Percentiles rank a stretch among this genome's conserved stretches.
Conservation (phyloP, 768 basidiomycete genomes). For the Artomyces pyxidatus region DNA sequence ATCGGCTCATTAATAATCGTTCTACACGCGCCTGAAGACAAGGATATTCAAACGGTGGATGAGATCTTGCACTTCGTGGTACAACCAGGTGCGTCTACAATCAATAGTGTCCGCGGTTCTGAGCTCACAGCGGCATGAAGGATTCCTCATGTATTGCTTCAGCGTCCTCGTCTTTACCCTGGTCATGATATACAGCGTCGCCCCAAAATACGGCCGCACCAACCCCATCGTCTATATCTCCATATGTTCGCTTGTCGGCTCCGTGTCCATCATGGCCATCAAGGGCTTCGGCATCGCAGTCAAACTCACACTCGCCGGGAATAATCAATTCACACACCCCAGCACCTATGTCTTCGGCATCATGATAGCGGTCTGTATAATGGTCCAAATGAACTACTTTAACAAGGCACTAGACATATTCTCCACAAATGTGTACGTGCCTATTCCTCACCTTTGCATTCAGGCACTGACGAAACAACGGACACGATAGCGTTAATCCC, state of each 20-base stretch:
- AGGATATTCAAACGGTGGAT: slow-evolving; percentile 85
- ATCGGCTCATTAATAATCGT: slow-evolving; percentile 92
- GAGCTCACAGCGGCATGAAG: slow-evolving; percentile 40
- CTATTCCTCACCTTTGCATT: neutral
- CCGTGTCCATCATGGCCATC: slow-evolving; percentile 97
- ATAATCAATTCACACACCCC: slow-evolving; percentile 90
- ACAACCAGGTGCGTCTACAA: slow-evolving; percentile 66
- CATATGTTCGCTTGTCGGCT: slow-evolving; percentile 93
- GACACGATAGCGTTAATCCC: slow-evolving; percentile 72
- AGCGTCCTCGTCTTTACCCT: slow-evolving; percentile 74
- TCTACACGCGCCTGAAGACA: slow-evolving; percentile 94
- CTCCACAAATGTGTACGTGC: slow-evolving; percentile 90
- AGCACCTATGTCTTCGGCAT: slow-evolving; percentile 96
- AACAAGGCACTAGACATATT: slow-evolving; percentile 97
- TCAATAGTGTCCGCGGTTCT: no score
- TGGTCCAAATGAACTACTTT: slow-evolving; percentile 94
- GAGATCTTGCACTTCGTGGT: slow-evolving; percentile 88
- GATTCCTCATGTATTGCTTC: slow-evolving; percentile 86
- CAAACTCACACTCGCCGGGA: slow-evolving; percentile 86
- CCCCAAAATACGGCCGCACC: slow-evolving; percentile 77
- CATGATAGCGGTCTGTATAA: slow-evolving; percentile 74
- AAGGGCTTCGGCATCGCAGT: slow-evolving; percentile 97
- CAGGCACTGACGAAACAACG: no score
- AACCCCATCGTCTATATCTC: slow-evolving; percentile 92
- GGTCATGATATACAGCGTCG: slow-evolving; percentile 81